A percentile compares a stretch with the other conserved stretches of the same genome.
phyloP scores from a whole-genome alignment of 2,329 filamentous ascomycete genomes.

The Colletotrichum abscissum region DNA sequence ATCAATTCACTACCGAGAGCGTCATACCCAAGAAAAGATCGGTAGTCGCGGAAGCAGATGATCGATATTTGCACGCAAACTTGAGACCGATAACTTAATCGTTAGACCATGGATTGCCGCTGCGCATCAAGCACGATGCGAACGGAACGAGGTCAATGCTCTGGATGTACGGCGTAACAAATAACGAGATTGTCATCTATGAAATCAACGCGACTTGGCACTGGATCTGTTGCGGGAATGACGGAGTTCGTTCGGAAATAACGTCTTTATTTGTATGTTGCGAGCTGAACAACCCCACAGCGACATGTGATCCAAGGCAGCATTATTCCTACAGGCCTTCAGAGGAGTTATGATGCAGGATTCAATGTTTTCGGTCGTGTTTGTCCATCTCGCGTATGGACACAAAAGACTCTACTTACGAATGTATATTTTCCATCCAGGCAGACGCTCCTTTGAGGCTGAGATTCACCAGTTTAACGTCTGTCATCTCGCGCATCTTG shows the following conservation, averaged over 20 bases:
- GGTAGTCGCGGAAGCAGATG: too few relatives aligned
- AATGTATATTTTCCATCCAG: not conserved
- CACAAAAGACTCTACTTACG: not conserved
- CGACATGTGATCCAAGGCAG: not conserved
- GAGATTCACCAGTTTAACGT: not conserved
- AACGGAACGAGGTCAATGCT: not conserved
- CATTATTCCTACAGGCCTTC: not conserved
- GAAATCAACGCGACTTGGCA: not conserved
- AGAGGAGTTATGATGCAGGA: not conserved
- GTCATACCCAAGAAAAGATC: too few relatives aligned
- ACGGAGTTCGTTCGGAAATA: not conserved
- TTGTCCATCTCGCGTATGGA: not conserved
- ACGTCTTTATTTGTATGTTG: not conserved
- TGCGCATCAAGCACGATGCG: too few relatives aligned
- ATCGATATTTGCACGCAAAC: too few relatives aligned
- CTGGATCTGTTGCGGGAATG: not conserved
- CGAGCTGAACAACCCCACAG: not conserved
- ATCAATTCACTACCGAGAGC: too few relatives aligned
- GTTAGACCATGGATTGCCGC: too few relatives aligned
- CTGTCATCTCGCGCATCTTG: not conserved
- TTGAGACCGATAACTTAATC: too few relatives aligned
- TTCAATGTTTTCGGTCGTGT: not conserved
- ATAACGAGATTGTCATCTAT: too few relatives aligned
- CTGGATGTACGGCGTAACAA: not conserved
- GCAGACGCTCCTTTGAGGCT: not conserved